These are phyloP conservation scores for Clonostachys sp. DNA, from an alignment of 2,329 filamentous ascomycete species.

Conservation along the genomic window DNA sequence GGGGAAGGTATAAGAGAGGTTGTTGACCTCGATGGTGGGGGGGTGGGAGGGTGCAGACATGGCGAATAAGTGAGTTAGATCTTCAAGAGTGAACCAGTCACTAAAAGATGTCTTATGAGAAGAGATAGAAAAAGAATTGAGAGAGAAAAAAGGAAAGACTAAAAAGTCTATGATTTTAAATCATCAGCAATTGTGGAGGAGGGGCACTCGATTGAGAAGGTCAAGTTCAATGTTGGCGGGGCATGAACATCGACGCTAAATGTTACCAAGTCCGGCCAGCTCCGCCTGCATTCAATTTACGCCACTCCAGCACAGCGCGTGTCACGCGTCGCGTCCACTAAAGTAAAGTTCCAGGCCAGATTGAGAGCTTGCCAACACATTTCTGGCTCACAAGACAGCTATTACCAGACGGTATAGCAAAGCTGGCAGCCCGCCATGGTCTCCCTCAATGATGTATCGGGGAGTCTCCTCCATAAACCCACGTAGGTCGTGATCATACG, in stretches of 20 bases:
- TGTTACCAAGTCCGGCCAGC: too few relatives aligned
- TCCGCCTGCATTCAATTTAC: too few relatives aligned
- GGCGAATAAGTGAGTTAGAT: conserved; percentile 2
- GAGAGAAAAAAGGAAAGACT: background rate
- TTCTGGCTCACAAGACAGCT: background rate
- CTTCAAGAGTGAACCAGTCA: background rate
- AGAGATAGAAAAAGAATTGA: background rate
- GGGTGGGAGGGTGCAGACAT: conserved; percentile 21
- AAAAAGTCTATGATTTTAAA: background rate
- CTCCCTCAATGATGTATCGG: conserved; percentile 21
- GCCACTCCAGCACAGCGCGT: too few relatives aligned
- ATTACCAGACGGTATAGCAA: background rate
- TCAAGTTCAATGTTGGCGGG: background rate
- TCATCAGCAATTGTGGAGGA: background rate
- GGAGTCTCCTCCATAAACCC: conserved; percentile 23
- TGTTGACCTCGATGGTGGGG: conserved; percentile 66
- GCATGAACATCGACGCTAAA: background rate
- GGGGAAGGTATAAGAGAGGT: conserved; percentile 84
- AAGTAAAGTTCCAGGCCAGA: too few relatives aligned
- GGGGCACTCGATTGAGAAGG: background rate
- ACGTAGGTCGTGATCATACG: conserved; percentile 14
- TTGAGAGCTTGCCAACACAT: too few relatives aligned
- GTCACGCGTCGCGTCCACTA: too few relatives aligned
- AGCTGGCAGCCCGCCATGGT: conserved; percentile 19
- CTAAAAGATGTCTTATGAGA: background rate